Evolutionary conservation across 2,329 filamentous ascomycete genomes (phyloP).

Genomic region (Paramyrothecium roridum): DNA sequence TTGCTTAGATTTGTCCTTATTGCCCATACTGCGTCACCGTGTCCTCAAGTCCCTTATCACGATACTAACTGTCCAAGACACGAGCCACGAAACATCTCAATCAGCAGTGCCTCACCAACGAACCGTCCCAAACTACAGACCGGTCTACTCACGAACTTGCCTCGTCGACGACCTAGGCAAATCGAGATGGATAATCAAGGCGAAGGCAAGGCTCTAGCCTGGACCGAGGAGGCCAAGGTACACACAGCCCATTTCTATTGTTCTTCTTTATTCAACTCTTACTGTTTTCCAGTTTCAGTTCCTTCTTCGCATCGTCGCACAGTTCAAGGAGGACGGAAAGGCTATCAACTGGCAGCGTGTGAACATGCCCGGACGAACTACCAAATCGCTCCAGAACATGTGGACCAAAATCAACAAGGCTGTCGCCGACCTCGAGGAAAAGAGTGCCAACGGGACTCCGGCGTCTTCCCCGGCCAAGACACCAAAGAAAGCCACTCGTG

Average conservation of each 20-base stretch:
- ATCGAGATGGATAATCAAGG: conserved; percentile 4
- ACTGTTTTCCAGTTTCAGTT: conserved; percentile 24
- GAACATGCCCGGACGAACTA: conserved; percentile 32
- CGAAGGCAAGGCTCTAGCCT: conserved; percentile 19
- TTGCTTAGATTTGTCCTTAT: no score
- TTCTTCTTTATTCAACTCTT: not conserved
- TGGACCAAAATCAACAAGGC: conserved; percentile 33
- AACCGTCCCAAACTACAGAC: no score
- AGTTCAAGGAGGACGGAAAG: conserved; percentile 26
- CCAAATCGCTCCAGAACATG: conserved; percentile 32
- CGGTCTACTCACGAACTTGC: not conserved
- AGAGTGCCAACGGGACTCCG: conserved; percentile 6
- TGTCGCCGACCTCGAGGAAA: conserved; percentile 28
- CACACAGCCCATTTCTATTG: not conserved
- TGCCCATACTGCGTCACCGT: no score
- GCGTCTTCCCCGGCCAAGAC: conserved; percentile 5
- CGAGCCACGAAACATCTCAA: no score
- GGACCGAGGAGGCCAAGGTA: conserved; percentile 36
- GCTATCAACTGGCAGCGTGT: conserved; percentile 31
- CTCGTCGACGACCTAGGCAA: not conserved
- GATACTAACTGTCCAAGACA: no score
- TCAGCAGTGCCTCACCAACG: no score
- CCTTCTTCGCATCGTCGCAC: conserved; percentile 30
- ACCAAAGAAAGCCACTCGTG: conserved; percentile 18
- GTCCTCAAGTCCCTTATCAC: no score